Conservation (phyloP, 2,329 filamentous ascomycete species). For the Apiospora aurea region DNA sequence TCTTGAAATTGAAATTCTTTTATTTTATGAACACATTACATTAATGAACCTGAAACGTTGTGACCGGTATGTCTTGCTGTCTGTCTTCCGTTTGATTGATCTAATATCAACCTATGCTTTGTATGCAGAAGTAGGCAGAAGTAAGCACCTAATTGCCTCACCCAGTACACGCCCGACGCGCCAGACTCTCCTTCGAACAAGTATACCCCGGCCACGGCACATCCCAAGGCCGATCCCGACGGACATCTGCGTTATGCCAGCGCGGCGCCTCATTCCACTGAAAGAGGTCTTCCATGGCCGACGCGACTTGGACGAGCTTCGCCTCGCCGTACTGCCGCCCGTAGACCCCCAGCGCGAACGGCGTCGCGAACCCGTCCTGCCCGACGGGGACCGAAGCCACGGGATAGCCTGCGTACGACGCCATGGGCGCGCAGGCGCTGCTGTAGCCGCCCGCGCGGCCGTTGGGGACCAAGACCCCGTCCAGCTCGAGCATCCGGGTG, state of each 20-base stretch:
- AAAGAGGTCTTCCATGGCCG: constrained; percentile 24
- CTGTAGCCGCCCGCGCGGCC: constrained; percentile 25
- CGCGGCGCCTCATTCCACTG: constrained; percentile 16
- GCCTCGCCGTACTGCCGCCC: constrained; percentile 25
- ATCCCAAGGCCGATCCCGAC: constrained; percentile 25
- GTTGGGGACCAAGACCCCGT: constrained; percentile 27
- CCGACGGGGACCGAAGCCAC: constrained; percentile 23
- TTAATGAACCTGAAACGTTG: not conserved
- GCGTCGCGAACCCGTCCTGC: constrained; percentile 3
- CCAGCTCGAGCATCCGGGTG: constrained; percentile 22
- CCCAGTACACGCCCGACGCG: constrained; percentile 1
- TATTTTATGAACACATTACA: not conserved
- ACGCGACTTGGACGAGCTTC: constrained; percentile 23
- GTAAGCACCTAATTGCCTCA: not conserved
- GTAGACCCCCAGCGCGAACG: constrained; percentile 11
- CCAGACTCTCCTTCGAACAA: constrained; percentile 23
- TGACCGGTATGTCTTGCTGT: fast-evolving
- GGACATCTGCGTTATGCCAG: constrained; percentile 21
- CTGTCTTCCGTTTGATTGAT: not conserved
- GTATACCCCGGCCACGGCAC: constrained; percentile 26
- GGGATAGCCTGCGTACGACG: constrained; percentile 28
- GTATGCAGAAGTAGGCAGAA: not conserved
- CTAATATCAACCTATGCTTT: not conserved
- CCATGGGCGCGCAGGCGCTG: constrained; percentile 25
- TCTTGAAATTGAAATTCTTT: not conserved